These are phyloP conservation scores for Chlamydomonas incerta DNA, from an alignment of 139 green algal species.

Conservation along the genomic window DNA sequence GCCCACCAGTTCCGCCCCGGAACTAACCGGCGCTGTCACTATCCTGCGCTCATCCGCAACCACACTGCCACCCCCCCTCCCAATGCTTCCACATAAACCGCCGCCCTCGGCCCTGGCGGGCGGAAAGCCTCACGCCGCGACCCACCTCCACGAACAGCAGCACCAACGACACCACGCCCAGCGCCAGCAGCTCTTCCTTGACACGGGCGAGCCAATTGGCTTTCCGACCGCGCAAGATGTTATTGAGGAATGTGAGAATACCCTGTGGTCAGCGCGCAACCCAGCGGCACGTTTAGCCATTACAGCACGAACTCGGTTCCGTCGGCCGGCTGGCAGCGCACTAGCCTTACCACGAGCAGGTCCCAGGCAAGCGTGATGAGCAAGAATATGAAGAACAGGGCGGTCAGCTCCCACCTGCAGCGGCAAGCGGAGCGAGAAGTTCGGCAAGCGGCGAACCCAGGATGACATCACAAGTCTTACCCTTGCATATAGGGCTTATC, in stretches of 20 bases:
- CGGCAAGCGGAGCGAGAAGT: background rate
- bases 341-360: slow-evolving; percentile 8
- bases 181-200: slow-evolving; percentile 48
- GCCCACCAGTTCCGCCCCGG: too few relatives aligned
- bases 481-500: background rate
- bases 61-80: too few relatives aligned
- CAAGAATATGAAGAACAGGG: slow-evolving; percentile 37
- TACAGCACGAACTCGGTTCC: background rate
- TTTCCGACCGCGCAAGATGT: slow-evolving; percentile 34
- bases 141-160: slow-evolving; percentile 42
- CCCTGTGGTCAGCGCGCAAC: background rate
- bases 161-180: slow-evolving; percentile 47
- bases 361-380: slow-evolving; percentile 33
- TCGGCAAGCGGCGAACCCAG: background rate
- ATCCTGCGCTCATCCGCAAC: too few relatives aligned
- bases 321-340: background rate
- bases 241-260: slow-evolving; percentile 44
- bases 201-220: slow-evolving; percentile 45
- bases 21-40: too few relatives aligned
- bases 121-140: background rate
- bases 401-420: slow-evolving; percentile 29
- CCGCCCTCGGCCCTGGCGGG: too few relatives aligned
- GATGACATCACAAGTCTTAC: background rate
- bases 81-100: too few relatives aligned
- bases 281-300: background rate